Conservation (phyloP, 2,329 filamentous ascomycete genomes). For the Aspergillus uvarum region DNA sequence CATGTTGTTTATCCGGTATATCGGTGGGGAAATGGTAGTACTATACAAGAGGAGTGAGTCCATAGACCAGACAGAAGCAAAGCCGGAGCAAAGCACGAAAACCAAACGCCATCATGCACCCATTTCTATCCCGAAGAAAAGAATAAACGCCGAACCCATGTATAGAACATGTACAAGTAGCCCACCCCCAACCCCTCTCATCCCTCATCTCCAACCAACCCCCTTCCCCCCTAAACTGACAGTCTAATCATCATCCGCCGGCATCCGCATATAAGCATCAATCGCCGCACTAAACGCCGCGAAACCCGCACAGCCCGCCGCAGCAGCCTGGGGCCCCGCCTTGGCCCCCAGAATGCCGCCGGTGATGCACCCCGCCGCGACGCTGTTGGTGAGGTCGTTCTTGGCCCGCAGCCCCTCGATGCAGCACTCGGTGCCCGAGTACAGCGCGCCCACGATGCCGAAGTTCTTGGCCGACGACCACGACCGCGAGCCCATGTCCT, state of each 20-base stretch:
- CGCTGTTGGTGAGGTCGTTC: slow-evolving; percentile 87
- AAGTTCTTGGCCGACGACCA: slow-evolving; percentile 90
- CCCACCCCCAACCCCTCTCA: not conserved
- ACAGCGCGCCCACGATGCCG: slow-evolving; percentile 86
- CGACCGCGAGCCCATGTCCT: slow-evolving; percentile 87
- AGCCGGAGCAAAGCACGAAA: not conserved
- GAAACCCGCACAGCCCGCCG: slow-evolving; percentile 86
- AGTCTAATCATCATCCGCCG: slow-evolving; percentile 42
- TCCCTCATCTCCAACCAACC: not conserved
- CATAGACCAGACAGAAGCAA: not conserved
- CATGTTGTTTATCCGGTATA: not conserved
- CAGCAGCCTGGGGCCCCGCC: slow-evolving; percentile 84
- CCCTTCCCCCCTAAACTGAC: not conserved
- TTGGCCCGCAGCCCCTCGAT: slow-evolving; percentile 88
- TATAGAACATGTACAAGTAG: not conserved
- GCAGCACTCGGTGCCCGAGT: slow-evolving; percentile 89
- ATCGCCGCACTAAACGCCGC: slow-evolving; percentile 91
- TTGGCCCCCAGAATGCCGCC: slow-evolving; percentile 83
- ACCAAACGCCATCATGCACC: slow-evolving; percentile 12
- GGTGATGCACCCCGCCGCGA: slow-evolving; percentile 84
- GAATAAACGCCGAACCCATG: not conserved
- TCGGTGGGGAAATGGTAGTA: not conserved
- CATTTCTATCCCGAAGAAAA: slow-evolving; percentile 11
- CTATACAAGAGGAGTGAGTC: slow-evolving; percentile 14
- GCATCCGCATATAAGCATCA: slow-evolving; percentile 85